phyloP scores from a whole-genome alignment of 2,329 filamentous ascomycete genomes.

The Nemania sp. region DNA sequence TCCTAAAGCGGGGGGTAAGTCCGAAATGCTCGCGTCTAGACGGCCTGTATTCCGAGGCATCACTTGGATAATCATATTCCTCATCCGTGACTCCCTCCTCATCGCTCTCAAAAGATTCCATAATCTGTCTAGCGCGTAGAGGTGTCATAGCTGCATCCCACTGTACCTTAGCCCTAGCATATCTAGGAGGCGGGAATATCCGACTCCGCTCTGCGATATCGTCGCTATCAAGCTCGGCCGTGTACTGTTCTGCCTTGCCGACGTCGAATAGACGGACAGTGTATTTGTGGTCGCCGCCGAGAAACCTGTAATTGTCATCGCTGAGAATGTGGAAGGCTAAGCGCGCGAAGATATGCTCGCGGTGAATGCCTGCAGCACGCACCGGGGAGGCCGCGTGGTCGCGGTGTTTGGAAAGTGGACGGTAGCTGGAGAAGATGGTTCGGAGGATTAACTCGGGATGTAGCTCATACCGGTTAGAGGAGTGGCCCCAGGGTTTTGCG shows the following conservation, averaged over 20 bases:
- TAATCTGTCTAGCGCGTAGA: neutral
- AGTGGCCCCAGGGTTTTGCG: neutral
- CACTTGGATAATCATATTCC: neutral
- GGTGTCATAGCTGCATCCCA: neutral
- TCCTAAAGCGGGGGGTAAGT: neutral
- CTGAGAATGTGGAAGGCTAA: constrained; percentile 19
- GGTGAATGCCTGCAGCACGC: neutral
- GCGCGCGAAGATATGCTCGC: constrained; percentile 23
- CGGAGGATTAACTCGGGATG: neutral
- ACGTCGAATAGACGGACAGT: constrained; percentile 12
- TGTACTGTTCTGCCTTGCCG: constrained; percentile 3
- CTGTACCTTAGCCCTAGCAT: neutral
- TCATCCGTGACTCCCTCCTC: neutral
- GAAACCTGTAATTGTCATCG: constrained; percentile 18
- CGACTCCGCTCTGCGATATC: neutral
- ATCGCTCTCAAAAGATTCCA: neutral
- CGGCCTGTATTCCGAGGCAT: neutral
- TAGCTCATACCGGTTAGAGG: neutral
- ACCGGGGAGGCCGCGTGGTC: neutral
- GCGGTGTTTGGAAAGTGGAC: neutral
- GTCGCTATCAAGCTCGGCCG: constrained; percentile 5
- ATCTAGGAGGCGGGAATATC: constrained; percentile 15
- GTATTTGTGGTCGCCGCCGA: constrained; percentile 7
- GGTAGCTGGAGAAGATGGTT: neutral
- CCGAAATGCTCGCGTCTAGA: neutral